Evolutionary conservation across 106 monocot genomes (phyloP).

Genomic region (Dendrobium huoshanense): DNA sequence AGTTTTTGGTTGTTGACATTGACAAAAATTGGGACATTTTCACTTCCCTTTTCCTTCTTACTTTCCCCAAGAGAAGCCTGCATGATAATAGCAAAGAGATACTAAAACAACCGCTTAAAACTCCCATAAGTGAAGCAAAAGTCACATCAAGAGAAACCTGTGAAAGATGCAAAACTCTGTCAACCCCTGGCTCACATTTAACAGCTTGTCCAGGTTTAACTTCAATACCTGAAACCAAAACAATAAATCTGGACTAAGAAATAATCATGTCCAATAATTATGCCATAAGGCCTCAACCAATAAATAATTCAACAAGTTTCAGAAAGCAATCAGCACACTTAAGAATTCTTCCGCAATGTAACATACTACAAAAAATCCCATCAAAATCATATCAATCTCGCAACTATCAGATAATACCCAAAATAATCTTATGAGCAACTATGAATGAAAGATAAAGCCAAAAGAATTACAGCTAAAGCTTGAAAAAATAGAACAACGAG

Average conservation of each 20-base stretch:
- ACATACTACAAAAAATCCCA: no score
- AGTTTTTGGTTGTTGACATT: slow-evolving; percentile 38
- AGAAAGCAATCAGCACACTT: background rate
- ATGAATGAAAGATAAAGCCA: background rate
- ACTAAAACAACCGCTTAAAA: background rate
- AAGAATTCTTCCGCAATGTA: background rate
- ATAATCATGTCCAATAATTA: background rate
- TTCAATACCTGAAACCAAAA: slow-evolving; percentile 29
- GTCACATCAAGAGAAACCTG: slow-evolving; percentile 19
- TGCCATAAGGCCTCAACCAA: background rate
- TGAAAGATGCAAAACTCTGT: slow-evolving; percentile 36
- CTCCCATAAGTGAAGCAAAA: background rate
- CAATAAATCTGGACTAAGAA: background rate
- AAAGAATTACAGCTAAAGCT: background rate
- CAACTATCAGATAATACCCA: background rate
- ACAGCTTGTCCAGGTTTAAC: slow-evolving; percentile 40
- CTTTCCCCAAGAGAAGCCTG: slow-evolving; percentile 45
- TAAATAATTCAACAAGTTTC: background rate
- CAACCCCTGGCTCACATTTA: slow-evolving; percentile 30
- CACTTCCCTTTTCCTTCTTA: slow-evolving; percentile 34
- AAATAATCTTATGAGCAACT: background rate
- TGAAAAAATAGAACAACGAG: background rate
- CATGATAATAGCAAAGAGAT: background rate
- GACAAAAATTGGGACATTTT: slow-evolving; percentile 36
- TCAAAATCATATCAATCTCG: background rate